These are phyloP conservation scores for Eucalyptus viminalis DNA, from an alignment of 345 rosid genomes.

Conservation along the genomic window DNA sequence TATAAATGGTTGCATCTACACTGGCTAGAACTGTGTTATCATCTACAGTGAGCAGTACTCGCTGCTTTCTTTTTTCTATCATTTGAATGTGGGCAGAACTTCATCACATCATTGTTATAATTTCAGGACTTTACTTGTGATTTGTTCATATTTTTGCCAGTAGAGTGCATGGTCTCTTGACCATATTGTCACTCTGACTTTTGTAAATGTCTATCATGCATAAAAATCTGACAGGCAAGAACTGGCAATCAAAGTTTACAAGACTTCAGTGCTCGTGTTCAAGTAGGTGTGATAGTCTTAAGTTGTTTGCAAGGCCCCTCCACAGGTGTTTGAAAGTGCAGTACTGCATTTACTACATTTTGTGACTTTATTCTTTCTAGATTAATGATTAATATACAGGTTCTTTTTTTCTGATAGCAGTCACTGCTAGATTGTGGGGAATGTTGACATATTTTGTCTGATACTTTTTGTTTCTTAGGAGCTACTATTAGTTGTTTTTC, in stretches of 20 bases:
- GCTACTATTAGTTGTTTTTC: background rate
- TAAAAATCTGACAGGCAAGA: conserved; percentile 68
- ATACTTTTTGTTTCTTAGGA: background rate
- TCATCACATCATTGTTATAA: background rate
- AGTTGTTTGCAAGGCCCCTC: background rate
- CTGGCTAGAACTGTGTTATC: background rate
- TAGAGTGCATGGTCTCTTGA: background rate
- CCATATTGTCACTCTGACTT: background rate
- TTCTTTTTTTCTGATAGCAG: background rate
- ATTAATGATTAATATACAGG: background rate
- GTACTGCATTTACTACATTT: background rate
- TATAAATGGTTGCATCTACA: background rate
- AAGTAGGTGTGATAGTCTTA: conserved; percentile 34
- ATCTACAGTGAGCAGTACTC: background rate
- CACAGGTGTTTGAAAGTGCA: background rate
- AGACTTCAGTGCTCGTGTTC: conserved; percentile 76
- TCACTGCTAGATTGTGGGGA: background rate
- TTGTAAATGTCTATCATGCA: conserved; percentile 74
- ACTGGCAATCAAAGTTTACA: conserved; percentile 79
- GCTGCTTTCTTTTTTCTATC: background rate
- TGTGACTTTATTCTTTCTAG: background rate
- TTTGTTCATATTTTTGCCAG: background rate
- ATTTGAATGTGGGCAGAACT: background rate
- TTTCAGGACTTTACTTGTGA: background rate
- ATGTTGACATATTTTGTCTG: background rate